Evolutionary conservation across 1,139 yeast species (phyloP).

Genomic region (Geotrichum aggregatum): DNA sequence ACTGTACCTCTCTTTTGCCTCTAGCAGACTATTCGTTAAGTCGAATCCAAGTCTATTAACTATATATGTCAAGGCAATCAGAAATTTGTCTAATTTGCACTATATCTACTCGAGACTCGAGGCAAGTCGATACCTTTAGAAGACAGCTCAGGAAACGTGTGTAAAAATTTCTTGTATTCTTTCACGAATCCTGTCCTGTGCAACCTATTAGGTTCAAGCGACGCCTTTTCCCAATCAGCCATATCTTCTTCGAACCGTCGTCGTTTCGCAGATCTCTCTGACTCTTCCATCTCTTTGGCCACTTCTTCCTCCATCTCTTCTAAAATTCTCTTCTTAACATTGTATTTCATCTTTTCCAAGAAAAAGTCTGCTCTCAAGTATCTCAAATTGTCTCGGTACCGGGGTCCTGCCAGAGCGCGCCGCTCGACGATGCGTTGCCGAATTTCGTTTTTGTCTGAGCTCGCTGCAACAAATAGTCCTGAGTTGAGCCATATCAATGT

Average conservation of each 20-base stretch:
- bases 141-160: background rate
- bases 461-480: background rate
- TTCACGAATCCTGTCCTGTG: no score
- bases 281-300: background rate
- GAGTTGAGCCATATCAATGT: conserved; percentile 10
- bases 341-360: background rate
- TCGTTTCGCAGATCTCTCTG: background rate
- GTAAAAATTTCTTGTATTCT: background rate
- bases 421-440: background rate
- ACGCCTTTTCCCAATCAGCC: background rate
- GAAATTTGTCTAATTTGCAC: background rate
- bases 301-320: conserved; percentile 6
- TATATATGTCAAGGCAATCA: no score
- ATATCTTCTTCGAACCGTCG: background rate
- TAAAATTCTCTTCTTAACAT: conserved; percentile 1
- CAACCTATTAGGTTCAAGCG: no score
- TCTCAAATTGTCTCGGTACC: background rate
- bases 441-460: background rate
- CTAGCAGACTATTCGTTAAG: no score
- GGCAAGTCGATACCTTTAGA: background rate
- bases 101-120: background rate
- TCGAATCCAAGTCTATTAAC: no score
- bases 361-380: background rate
- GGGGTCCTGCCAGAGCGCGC: background rate
- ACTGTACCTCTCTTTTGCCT: no score